phyloP scores from a whole-genome alignment of 345 rosid genomes.

The Melaleuca alternifolia region DNA sequence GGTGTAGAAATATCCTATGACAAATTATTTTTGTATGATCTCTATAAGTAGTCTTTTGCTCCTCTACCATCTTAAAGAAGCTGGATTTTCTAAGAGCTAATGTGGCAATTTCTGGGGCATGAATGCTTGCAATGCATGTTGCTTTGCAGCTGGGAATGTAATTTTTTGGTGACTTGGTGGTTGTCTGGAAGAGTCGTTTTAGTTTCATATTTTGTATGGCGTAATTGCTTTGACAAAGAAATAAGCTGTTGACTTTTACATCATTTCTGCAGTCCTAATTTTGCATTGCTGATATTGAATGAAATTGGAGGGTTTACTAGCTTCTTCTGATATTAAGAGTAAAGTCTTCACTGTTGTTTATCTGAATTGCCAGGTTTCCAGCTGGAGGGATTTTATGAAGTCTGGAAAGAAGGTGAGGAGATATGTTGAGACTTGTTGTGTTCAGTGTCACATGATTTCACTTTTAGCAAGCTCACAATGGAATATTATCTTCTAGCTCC shows the following conservation, averaged over 20 bases:
- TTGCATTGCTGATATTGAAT: neutral
- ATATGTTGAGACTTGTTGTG: neutral
- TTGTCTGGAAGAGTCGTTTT: neutral
- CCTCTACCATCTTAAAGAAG: neutral
- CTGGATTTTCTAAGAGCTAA: neutral
- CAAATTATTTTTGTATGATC: neutral
- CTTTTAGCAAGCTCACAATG: neutral
- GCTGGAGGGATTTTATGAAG: constrained; percentile 96
- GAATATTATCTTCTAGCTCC: neutral
- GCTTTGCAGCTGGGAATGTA: neutral
- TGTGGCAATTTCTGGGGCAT: neutral
- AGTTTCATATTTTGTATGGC: neutral
- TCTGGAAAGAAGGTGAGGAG: constrained; percentile 71
- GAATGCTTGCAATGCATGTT: neutral
- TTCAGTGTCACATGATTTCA: neutral
- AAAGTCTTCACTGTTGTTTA: neutral
- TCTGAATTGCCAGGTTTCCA: constrained; percentile 48
- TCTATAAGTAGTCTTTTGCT: neutral
- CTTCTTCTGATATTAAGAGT: neutral
- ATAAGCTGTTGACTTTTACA: neutral
- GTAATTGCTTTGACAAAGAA: neutral
- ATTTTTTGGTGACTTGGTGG: neutral
- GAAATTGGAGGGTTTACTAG: neutral
- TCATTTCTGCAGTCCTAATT: neutral
- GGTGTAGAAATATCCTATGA: neutral